Base-by-base conservation (phyloP, 306 rosid species). In the Prunus fruticosa region DNA sequence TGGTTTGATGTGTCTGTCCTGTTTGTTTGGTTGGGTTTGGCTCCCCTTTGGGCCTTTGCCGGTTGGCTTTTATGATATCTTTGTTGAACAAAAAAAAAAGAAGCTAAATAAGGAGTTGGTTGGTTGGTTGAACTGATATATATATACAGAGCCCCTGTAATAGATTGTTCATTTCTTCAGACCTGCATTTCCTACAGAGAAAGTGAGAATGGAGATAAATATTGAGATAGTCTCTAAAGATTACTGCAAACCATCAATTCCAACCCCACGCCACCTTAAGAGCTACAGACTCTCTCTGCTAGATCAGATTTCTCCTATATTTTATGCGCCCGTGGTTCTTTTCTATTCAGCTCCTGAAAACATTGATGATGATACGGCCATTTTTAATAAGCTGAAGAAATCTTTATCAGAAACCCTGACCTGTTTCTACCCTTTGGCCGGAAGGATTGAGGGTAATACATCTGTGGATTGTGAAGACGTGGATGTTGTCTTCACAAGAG, bases 381-480 rank as follows among this genome's bases (percentile, higher is more conserved):
- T 22, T 6, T 45, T 50, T 34, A 13, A 18, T 30, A 72, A 19
- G 73, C 67, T 71, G 5, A 79, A 79, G 46, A 52, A 67, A 3
- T 76, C 74, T 41, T 27, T 76, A 34, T 67, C 67, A 22, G 47
- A 34, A 56, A 64, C 72, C 32, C 52, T 78, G 19, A n/a, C 67
- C 18, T 9, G 23, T 47, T 79, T 79, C 32, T 72, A 72, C 67
- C 77, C 78, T 64, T 43, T 72, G 16, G 77, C 77, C 14, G 82
- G 73, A 64, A 79, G 46, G 72, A 64, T 78, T 22, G 30, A 49
- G 20, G 66, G 68, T 19, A 46, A 52, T 16, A 28, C 38, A 13
- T 53, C 9, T 0, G 67, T 64, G 41, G 72, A 71, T 19, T 43
- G 38, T 34, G 45, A 45, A 71, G 57, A 72, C 10, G 82, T 58